Percentiles rank a stretch among this genome's conserved stretches.
Evolutionary conservation across 2,329 filamentous ascomycete species (phyloP).

Genomic region (Pseudogymnoascus sp.): DNA sequence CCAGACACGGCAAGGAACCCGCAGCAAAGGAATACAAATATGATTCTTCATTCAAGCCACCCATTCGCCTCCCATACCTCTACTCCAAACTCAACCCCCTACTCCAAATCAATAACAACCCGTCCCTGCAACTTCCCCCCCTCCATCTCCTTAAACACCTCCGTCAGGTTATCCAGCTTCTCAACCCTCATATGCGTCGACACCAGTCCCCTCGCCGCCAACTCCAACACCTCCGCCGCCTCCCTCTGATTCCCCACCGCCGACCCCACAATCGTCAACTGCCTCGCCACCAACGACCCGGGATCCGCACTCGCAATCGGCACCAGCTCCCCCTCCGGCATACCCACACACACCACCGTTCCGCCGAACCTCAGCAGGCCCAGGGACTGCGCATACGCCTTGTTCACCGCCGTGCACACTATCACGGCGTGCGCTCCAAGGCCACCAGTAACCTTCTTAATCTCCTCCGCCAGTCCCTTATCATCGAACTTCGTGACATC

Average conservation of each 20-base stretch:
- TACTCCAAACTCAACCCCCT: neutral
- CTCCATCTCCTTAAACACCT: conserved; percentile 34
- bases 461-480: conserved; percentile 37
- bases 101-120: conserved; percentile 37
- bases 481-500: conserved; percentile 52
- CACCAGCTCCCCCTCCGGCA: conserved; percentile 40
- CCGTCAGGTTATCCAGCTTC: conserved; percentile 42
- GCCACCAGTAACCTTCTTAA: conserved; percentile 50
- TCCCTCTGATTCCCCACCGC: conserved; percentile 46
- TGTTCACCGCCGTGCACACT: conserved; percentile 48
- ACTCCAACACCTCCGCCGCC: conserved; percentile 42
- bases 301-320: conserved; percentile 40
- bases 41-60: neutral
- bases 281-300: conserved; percentile 35
- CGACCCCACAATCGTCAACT: conserved; percentile 43
- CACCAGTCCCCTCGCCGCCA: conserved; percentile 42
- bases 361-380: conserved; percentile 44
- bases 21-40: neutral
- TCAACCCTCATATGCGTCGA: conserved; percentile 40
- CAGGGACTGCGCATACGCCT: conserved; percentile 44
- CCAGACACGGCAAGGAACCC: neutral
- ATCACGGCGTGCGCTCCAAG: conserved; percentile 54
- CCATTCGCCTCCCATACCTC: neutral
- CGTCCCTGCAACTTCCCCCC: conserved; percentile 20
- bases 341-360: conserved; percentile 46